These are phyloP conservation scores for Cercospora sojina DNA, from an alignment of 2,329 filamentous ascomycete species.

Conservation along the genomic window DNA sequence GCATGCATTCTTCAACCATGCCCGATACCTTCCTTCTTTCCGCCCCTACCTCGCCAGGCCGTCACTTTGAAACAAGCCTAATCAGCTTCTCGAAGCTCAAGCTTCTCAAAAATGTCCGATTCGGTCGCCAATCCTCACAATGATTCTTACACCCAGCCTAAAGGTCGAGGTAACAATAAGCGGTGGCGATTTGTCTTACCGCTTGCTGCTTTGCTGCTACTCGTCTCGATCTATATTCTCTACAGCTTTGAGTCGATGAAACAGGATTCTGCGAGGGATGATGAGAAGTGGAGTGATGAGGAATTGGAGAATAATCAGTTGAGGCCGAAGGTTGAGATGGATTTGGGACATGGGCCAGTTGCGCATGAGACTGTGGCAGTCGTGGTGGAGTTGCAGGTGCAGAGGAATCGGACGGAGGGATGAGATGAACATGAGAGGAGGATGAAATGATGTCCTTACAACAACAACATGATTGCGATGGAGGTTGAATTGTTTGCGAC, in stretches of 20 bases:
- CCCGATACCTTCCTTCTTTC: not conserved
- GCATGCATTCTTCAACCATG: not conserved
- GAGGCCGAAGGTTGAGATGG: not conserved
- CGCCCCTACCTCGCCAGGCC: not conserved
- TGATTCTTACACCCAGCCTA: not conserved
- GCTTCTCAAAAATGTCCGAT: not conserved
- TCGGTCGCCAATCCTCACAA: not conserved
- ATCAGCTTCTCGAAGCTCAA: not conserved
- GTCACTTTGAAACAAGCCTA: not conserved
- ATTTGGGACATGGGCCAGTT: conserved; percentile 4
- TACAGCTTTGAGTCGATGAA: not conserved
- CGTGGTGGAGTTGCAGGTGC: too few species aligned
- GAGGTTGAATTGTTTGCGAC: not conserved
- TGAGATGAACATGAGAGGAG: not conserved
- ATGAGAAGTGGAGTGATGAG: not conserved
- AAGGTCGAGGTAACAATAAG: not conserved
- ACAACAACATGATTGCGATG: not conserved
- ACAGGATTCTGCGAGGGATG: not conserved
- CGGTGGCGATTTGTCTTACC: not conserved
- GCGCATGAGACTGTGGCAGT: not conserved
- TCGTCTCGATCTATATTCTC: not conserved
- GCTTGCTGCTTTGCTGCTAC: not conserved
- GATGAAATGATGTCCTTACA: not conserved
- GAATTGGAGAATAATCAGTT: not conserved
- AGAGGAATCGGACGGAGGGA: not conserved